These are phyloP conservation scores for Rhipidocladum racemiflorum DNA, from an alignment of 176 grass and related monocot species.

Conservation along the genomic window DNA sequence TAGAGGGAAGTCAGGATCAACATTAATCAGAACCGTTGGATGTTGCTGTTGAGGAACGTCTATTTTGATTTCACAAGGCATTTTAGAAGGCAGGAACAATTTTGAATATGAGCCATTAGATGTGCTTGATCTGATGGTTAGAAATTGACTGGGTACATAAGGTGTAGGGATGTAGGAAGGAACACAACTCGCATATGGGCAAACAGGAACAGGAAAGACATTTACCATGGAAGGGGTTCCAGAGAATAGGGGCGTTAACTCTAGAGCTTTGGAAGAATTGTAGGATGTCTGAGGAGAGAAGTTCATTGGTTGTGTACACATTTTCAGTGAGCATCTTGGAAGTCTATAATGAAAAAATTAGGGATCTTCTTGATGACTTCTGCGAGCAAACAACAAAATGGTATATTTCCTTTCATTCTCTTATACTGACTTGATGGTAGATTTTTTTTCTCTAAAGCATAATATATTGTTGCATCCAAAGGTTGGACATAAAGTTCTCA, in stretches of 20 bases:
- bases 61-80: not conserved
- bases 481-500: conserved; percentile 92
- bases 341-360: conserved; percentile 93
- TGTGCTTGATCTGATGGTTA: conserved; percentile 12
- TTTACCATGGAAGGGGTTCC: conserved; percentile 94
- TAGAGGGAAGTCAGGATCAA: not conserved
- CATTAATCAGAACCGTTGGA: conserved; percentile 2
- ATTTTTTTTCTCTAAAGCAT: not conserved
- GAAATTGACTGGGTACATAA: not conserved
- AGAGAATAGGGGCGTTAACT: conserved; percentile 89
- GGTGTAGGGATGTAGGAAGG: not conserved
- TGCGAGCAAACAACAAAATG: conserved; percentile 55
- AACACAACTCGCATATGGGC: conserved; percentile 41
- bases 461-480: conserved; percentile 43
- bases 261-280: conserved; percentile 79
- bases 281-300: conserved; percentile 54
- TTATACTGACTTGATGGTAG: not conserved
- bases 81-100: not conserved
- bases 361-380: conserved; percentile 69
- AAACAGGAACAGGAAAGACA: conserved; percentile 89
- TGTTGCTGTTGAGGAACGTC: not conserved
- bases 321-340: conserved; percentile 90
- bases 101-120: conserved; percentile 3
- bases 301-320: conserved; percentile 39
- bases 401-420: conserved; percentile 34